These are phyloP conservation scores for Hypericum androsaemum DNA, from an alignment of 345 rosid species.

Conservation along the genomic window DNA sequence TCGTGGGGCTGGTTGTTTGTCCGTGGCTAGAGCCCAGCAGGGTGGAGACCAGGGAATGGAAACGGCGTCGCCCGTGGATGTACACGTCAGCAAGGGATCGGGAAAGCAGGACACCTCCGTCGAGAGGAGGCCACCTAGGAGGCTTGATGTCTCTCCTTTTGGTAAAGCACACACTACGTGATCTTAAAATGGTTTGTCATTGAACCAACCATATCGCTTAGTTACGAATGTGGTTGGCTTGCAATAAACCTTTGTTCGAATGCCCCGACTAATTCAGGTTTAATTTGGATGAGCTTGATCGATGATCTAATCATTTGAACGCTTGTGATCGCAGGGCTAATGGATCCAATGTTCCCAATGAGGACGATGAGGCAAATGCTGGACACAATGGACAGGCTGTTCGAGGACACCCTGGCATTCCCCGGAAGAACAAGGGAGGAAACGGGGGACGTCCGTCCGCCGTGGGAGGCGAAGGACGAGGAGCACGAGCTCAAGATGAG, in stretches of 20 bases:
- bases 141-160: constrained; percentile 48
- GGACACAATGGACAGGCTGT: constrained; percentile 60
- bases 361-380: constrained; percentile 75
- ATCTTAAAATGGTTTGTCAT: too few relatives aligned
- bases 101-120: constrained; percentile 28
- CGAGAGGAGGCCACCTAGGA: constrained; percentile 36
- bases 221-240: too few relatives aligned
- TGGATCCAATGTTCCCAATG: constrained; percentile 68
- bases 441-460: constrained; percentile 37
- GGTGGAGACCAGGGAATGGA: constrained; percentile 14
- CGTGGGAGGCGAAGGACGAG: constrained; percentile 80
- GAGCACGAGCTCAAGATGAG: constrained; percentile 70
- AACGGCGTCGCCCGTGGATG: constrained; percentile 42
- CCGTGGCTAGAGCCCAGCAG: constrained; percentile 27
- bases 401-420: constrained; percentile 39
- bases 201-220: too few relatives aligned
- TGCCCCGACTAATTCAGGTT: not conserved
- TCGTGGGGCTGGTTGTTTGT: constrained; percentile 8
- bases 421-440: constrained; percentile 24
- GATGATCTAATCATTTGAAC: not conserved
- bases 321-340: constrained; percentile 25
- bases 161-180: constrained; percentile 22
- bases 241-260: constrained; percentile 7
- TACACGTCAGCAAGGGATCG: constrained; percentile 28
- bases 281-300: not conserved